A percentile compares a stretch with the other conserved stretches of the same genome.
Conservation (phyloP, 306 rosid genomes). For the Trifolium fragiferum region DNA sequence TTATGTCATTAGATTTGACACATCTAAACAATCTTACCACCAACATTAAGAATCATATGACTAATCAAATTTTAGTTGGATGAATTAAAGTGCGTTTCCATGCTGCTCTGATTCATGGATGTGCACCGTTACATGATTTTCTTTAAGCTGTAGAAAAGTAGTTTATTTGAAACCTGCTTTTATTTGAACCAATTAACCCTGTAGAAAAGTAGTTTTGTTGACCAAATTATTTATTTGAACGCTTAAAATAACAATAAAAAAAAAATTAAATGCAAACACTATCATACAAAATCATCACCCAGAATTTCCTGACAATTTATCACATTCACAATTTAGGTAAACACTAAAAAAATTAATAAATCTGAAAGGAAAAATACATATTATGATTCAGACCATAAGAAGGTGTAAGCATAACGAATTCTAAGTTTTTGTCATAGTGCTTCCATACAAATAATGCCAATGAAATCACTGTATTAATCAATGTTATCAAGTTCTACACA, state of each 20-base stretch:
- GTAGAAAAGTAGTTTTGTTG: neutral
- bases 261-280: neutral
- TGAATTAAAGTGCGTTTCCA: too few species aligned
- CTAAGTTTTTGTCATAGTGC: slow-evolving; percentile 4
- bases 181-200: too few species aligned
- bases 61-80: neutral
- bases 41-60: neutral
- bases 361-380: neutral
- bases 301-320: slow-evolving; percentile 4
- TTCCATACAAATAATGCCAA: slow-evolving; percentile 40
- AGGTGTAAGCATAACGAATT: neutral
- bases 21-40: neutral
- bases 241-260: too few species aligned
- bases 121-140: neutral
- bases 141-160: neutral
- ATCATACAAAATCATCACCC: neutral
- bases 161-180: too few species aligned
- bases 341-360: neutral
- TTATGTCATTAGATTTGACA: neutral
- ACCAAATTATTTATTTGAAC: neutral
- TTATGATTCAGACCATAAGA: neutral
- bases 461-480: slow-evolving; percentile 39
- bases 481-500: slow-evolving; percentile 59
- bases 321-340: neutral
- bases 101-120: too few species aligned